Percentiles rank a stretch among this genome's conserved stretches.
Evolutionary conservation across 2,329 filamentous ascomycete genomes (phyloP).

Genomic region (Pestalotiopsis sp.): DNA sequence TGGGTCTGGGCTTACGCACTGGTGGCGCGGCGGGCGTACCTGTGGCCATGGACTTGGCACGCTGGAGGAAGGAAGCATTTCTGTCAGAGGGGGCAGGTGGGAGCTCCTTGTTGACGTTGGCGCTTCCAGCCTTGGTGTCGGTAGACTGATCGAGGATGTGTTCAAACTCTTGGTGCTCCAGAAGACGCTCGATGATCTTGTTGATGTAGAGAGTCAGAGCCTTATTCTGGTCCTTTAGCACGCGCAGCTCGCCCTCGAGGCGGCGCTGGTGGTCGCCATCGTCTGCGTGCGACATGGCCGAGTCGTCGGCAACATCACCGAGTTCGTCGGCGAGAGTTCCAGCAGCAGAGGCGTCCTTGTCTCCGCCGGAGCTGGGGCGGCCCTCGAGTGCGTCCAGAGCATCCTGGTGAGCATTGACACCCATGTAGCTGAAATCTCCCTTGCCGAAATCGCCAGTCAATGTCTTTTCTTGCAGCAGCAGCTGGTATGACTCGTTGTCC

Average conservation of each 20-base stretch:
- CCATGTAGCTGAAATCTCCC: constrained; percentile 76
- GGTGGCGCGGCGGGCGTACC: constrained; percentile 23
- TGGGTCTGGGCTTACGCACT: constrained; percentile 49
- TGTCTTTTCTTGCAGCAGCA: constrained; percentile 92
- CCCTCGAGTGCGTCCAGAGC: constrained; percentile 68
- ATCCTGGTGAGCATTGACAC: constrained; percentile 61
- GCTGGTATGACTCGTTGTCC: constrained; percentile 97
- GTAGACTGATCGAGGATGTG: constrained; percentile 84
- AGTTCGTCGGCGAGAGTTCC: constrained; percentile 87
- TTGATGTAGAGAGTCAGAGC: constrained; percentile 97
- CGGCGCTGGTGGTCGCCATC: constrained; percentile 66
- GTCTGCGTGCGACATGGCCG: constrained; percentile 59
- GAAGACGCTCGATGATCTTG: constrained; percentile 94
- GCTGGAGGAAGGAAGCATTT: constrained; percentile 58
- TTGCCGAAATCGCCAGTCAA: constrained; percentile 91
- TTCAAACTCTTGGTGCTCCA: constrained; percentile 95
- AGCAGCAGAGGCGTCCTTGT: constrained; percentile 33
- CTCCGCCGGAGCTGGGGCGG: constrained; percentile 31
- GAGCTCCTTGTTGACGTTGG: constrained; percentile 79
- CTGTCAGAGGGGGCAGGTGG: constrained; percentile 69
- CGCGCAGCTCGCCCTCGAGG: constrained; percentile 78
- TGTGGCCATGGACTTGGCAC: constrained; percentile 64
- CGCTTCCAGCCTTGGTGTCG: constrained; percentile 53
- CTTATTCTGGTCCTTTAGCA: constrained; percentile 92
- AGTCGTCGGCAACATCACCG: constrained; percentile 64